Evolutionary conservation across 78 protist species (phyloP).

Genomic region (Polysphondylium violaceum): DNA sequence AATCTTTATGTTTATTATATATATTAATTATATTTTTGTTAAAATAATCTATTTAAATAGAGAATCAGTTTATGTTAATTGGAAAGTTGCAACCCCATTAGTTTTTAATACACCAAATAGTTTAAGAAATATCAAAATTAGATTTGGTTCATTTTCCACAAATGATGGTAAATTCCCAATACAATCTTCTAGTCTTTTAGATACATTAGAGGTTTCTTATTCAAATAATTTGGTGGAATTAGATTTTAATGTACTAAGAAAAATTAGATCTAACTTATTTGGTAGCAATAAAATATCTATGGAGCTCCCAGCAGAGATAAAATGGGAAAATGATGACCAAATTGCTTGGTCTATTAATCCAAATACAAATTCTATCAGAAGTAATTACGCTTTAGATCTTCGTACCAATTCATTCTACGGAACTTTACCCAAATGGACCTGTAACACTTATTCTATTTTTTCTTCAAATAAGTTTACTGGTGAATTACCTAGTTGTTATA

Average conservation of each 20-base stretch:
- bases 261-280: not conserved
- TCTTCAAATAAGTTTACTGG: not conserved
- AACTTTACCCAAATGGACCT: not conserved
- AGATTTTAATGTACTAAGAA: not conserved
- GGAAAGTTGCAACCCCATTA: not conserved
- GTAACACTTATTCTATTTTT: not conserved
- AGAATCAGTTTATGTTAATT: not conserved
- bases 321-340: not conserved
- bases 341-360: not conserved
- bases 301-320: not conserved
- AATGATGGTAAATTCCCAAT: not conserved
- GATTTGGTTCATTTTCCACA: not conserved
- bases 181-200: not conserved
- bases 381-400: not conserved
- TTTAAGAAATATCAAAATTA: not conserved
- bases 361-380: not conserved
- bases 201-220: not conserved
- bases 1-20: not conserved
- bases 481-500: not conserved
- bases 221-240: not conserved
- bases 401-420: not conserved
- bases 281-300: not conserved
- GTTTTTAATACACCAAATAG: not conserved
- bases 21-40: too few relatives aligned
- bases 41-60: not conserved